phyloP scores from a whole-genome alignment of 768 basidiomycete genomes.

The Lactarius vividus region DNA sequence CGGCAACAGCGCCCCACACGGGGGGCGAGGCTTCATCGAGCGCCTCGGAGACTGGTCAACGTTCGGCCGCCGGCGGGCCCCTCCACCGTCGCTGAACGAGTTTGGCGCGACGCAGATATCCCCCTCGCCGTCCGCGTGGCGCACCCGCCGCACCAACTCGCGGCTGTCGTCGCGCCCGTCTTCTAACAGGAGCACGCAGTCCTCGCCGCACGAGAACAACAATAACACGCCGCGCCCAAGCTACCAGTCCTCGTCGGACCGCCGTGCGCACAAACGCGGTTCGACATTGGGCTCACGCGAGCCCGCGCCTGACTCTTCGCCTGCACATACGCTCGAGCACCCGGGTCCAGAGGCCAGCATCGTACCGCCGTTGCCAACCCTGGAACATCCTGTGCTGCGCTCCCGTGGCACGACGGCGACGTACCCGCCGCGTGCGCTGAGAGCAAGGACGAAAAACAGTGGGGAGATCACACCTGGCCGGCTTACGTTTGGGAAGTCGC shows the following conservation, averaged over 20 bases:
- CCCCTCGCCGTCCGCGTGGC: conserved; percentile 27
- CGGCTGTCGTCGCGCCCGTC: conserved; percentile 30
- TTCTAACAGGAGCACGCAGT: conserved; percentile 29
- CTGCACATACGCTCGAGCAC: conserved; percentile 39
- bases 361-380: conserved; percentile 55
- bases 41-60: conserved; percentile 37
- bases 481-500: conserved; percentile 31
- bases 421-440: conserved; percentile 27
- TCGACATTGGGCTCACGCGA: conserved; percentile 34
- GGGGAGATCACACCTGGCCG: conserved; percentile 11
- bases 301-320: conserved; percentile 36
- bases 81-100: conserved; percentile 23
- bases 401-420: conserved; percentile 22
- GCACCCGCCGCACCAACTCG: conserved; percentile 19
- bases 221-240: conserved; percentile 19
- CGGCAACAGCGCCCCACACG: not conserved
- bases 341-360: conserved; percentile 36
- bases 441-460: conserved; percentile 22
- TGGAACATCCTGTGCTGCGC: conserved; percentile 39
- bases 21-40: conserved; percentile 15
- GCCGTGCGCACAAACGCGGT: conserved; percentile 25
- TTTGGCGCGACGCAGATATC: conserved; percentile 23
- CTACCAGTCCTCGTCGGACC: conserved; percentile 31
- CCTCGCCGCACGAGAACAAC: conserved; percentile 35
- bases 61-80: conserved; percentile 35